Conservation (phyloP, 306 rosid genomes). For the Myrica gale region DNA sequence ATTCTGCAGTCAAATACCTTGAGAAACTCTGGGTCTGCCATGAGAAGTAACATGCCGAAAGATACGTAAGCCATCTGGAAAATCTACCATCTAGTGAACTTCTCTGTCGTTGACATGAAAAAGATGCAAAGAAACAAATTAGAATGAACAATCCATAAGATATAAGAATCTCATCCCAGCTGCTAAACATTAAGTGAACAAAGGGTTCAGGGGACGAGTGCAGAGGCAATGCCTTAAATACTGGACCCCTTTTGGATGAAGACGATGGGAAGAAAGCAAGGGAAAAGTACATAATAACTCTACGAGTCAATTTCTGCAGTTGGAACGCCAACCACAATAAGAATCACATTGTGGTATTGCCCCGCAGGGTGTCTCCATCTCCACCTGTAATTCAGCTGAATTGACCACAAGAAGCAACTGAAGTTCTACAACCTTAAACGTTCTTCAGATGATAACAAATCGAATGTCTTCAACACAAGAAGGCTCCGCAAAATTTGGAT, state of each 20-base stretch:
- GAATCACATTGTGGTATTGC: too few species aligned
- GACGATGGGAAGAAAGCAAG: not conserved
- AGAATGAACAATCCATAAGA: too few species aligned
- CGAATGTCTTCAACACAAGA: not conserved
- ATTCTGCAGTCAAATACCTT: slow-evolving; percentile 1
- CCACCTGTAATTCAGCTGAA: too few species aligned
- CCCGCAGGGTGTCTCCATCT: too few species aligned
- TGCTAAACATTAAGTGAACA: not conserved
- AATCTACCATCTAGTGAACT: not conserved
- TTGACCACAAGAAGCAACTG: too few species aligned
- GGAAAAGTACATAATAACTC: not conserved
- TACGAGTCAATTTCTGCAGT: too few species aligned
- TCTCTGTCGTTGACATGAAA: not conserved
- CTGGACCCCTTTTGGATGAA: not conserved
- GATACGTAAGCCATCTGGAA: too few species aligned
- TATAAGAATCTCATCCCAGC: not conserved
- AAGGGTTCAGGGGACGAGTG: not conserved
- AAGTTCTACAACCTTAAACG: not conserved
- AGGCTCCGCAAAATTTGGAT: not conserved
- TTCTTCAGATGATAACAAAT: not conserved
- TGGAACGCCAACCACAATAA: too few species aligned
- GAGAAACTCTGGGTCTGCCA: not conserved
- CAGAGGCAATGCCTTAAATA: not conserved
- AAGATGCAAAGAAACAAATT: too few species aligned
- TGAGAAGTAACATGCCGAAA: not conserved